These are phyloP conservation scores for Populus hybrid DNA, from an alignment of 441 rosid genomes.

Conservation along the genomic window DNA sequence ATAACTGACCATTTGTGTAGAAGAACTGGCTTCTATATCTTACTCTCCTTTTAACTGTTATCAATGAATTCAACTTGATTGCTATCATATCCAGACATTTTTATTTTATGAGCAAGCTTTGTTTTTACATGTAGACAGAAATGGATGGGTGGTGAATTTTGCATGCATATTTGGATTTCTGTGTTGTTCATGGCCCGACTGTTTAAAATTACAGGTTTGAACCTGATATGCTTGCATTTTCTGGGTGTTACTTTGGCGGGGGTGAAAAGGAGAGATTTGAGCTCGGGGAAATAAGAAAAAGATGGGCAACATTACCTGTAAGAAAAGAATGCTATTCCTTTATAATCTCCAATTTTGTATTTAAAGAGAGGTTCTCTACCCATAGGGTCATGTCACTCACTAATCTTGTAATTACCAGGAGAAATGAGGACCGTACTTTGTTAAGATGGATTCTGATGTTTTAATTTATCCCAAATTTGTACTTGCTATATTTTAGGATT, in stretches of 20 bases:
- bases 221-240: conserved; percentile 98
- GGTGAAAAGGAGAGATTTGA: conserved; percentile 91
- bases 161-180: neutral
- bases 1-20: no score
- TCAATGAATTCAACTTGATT: no score
- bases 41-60: no score
- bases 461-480: conserved; percentile 8
- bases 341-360: conserved; percentile 10
- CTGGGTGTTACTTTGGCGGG: conserved; percentile 98
- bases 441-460: conserved; percentile 3
- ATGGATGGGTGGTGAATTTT: neutral
- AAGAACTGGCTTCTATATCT: no score
- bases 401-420: neutral
- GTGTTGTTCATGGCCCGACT: conserved; percentile 14
- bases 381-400: neutral
- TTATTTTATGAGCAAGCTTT: neutral
- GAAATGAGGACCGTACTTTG: neutral
- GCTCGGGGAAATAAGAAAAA: conserved; percentile 88
- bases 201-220: conserved; percentile 65
- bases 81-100: neutral
- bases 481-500: conserved; percentile 48
- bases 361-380: neutral
- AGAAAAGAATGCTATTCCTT: conserved; percentile 32
- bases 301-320: conserved; percentile 98
- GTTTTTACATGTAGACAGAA: neutral